Evolutionary conservation across 805 yeast genomes (phyloP), one percentile per base, ranked within the genome.

Genomic region (Maudiozyma bulderi): DNA sequence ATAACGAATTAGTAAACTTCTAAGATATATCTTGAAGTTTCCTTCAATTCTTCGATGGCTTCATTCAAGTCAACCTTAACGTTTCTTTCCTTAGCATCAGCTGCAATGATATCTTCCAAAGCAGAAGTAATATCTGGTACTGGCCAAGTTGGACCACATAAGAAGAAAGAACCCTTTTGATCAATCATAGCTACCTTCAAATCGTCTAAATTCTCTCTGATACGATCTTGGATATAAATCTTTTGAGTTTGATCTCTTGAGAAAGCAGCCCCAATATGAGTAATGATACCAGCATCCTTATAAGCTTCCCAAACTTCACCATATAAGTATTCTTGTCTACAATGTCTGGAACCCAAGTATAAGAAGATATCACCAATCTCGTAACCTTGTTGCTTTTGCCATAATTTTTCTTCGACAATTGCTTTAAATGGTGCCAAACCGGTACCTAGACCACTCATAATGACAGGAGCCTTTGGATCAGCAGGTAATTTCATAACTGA

Each of bases 121-220:
- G 96, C 95, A 42, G 83, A 84, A 47, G 96, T 86, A 59, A 91
- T 86, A 66, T 90, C 96, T 9, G 98, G 96, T 62, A 91, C 97
- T 34, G 98, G 98, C 98, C 98, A 91, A 2, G 97, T 91, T 41
- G 98, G 98, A 54, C 98, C 98, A 80, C 98, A 91, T 65, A 91
- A 76, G 72, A 91, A 91, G 78, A 91, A 91, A 29, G 89, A 82
- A 50, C 98, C 98, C 50, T 82, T 72, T 70, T 89, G 76, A 54
- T 73, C 71, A 42, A 82, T 84, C 68, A 91, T 80, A 46, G 96
- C 90, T 41, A 80, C 86, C 44, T 85, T 84, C 67, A 91, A 76
- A 42, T 79, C 83, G 47, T 73, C 76, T 60, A 87, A 70, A 50
- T 80, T 77, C 65, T 88, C 87, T 62, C 89, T 78, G 66, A 91